Evolutionary conservation across 495 filamentous ascomycete species (phyloP).

Genomic region (Penicillium coprophilum): DNA sequence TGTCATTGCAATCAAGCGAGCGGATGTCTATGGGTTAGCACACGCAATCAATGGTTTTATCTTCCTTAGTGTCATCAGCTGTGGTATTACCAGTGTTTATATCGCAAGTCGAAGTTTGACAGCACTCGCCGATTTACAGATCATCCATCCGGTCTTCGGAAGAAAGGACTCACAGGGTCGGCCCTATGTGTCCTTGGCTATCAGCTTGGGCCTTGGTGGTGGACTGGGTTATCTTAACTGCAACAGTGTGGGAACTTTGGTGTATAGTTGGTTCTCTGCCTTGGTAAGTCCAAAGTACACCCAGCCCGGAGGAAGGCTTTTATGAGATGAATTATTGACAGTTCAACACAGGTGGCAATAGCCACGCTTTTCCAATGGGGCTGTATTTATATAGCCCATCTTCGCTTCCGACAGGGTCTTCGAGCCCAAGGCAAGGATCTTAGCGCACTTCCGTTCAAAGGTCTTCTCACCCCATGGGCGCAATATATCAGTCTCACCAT

Average conservation of each 20-base stretch:
- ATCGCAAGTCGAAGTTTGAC: constrained; percentile 32
- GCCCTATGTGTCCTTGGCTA: constrained; percentile 25
- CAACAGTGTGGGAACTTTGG: constrained; percentile 23
- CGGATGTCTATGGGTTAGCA: constrained; percentile 27
- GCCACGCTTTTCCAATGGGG: constrained; percentile 46
- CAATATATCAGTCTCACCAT: constrained; percentile 56
- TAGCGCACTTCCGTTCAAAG: constrained; percentile 54
- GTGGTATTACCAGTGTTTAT: constrained; percentile 33
- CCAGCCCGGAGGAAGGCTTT: too few relatives aligned
- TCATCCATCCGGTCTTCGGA: constrained; percentile 32
- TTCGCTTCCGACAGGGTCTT: constrained; percentile 60
- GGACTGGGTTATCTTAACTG: constrained; percentile 31
- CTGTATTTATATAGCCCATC: constrained; percentile 61
- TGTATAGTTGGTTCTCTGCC: constrained; percentile 31
- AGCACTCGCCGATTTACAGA: constrained; percentile 25
- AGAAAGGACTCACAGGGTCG: constrained; percentile 26
- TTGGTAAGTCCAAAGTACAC: constrained; percentile 18
- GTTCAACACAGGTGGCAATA: constrained; percentile 23
- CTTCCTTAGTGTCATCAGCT: constrained; percentile 31
- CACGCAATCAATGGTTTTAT: constrained; percentile 34
- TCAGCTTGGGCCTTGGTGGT: constrained; percentile 26
- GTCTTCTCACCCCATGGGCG: constrained; percentile 57
- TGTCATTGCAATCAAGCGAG: constrained; percentile 30
- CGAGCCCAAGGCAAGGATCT: constrained; percentile 52
- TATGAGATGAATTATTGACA: background rate